Evolutionary conservation across 2,329 filamentous ascomycete genomes (phyloP).

Genomic region (Epichloe glyceriae): DNA sequence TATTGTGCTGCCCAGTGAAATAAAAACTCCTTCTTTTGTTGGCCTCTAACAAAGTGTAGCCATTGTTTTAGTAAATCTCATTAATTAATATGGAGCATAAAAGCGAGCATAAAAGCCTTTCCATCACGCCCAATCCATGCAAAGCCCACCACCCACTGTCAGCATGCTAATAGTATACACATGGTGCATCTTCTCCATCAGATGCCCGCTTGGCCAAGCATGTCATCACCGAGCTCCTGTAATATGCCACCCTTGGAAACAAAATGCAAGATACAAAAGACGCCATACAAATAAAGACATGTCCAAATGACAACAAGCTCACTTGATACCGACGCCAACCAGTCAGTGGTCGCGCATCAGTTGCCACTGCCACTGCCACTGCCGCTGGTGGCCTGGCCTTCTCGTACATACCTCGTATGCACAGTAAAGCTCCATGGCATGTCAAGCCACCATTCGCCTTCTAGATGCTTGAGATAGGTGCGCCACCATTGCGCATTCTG

Average conservation of each 20-base stretch:
- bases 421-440: slow-evolving; percentile 15
- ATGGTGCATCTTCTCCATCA: neutral
- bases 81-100: neutral
- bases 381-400: neutral
- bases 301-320: neutral
- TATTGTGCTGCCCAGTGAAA: slow-evolving; percentile 23
- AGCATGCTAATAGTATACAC: neutral
- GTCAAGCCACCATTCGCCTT: slow-evolving; percentile 17
- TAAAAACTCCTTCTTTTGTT: too few species aligned
- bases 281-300: neutral
- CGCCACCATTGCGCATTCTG: slow-evolving; percentile 16
- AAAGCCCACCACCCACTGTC: neutral
- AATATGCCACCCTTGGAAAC: neutral
- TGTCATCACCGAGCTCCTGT: neutral
- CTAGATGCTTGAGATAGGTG: slow-evolving; percentile 12
- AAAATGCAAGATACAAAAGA: neutral
- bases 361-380: too few species aligned
- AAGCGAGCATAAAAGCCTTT: neutral
- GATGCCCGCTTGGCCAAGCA: neutral
- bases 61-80: neutral
- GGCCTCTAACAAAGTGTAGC: too few species aligned
- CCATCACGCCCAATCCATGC: neutral
- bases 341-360: neutral
- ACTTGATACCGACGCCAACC: neutral
- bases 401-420: slow-evolving; percentile 8